Base-by-base conservation (phyloP, 345 rosid genomes). In the Luvunga scandens region DNA sequence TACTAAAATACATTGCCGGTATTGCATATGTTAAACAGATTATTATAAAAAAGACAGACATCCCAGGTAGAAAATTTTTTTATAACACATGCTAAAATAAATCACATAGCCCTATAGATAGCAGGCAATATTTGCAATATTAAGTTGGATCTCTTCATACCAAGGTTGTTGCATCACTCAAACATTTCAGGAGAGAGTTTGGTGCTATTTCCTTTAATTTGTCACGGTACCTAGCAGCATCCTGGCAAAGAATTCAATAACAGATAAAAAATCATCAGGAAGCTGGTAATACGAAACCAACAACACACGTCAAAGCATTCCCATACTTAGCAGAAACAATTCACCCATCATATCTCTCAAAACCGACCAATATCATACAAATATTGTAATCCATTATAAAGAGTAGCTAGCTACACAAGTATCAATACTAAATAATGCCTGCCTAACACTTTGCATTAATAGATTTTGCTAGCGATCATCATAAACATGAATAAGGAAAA, bases 141-240 rank as follows among this genome's bases (percentile, higher is more conserved):
- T n/a, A 24, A 66, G 38, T 45, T 67, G 60, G 72, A 45, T 62
- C 28, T 70, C 39, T 22, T 24, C 88, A 61, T 89, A 92, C 97
- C 94, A 83, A 80, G 57, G 97, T 89, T 36, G 94, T 88, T 53
- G 97, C 92, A 78, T 90, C 94, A 55, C 93, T 92, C 38, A 91
- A 84, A 79, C 93, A 89, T 80, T 86, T 92, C 73, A 90, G 71
- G 71, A 90, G 90, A 45, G 88, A 83, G 50, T 88, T 84, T 9
- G 94, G 94, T 3, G 90, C 91, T 75, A 89, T 89, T 82, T 89
- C 88, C 75, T 85, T 86, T 33, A 92, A 85, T 84, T 89, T 86
- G 9, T 90, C 80, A 0, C 89, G 89, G 63, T 84, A 85, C 56
- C 71, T 87, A 56, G 89, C 89, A 13, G 96, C 96, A 77, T 92